phyloP scores from a whole-genome alignment of 495 filamentous ascomycete genomes.

The Podospora pseudopauciseta region DNA sequence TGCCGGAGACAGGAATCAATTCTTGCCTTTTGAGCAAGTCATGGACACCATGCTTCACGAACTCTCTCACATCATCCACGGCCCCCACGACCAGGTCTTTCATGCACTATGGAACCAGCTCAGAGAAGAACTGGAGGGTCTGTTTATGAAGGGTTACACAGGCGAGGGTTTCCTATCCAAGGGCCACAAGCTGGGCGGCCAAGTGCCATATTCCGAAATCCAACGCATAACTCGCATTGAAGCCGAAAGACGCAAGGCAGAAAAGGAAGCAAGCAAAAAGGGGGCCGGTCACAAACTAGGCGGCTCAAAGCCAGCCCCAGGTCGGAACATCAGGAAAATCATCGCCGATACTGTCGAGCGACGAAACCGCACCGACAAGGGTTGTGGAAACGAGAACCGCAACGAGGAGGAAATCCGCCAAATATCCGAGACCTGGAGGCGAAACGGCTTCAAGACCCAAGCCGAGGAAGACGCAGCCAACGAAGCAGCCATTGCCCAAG shows the following conservation, averaged over 20 bases:
- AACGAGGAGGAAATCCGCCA: constrained; percentile 55
- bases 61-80: constrained; percentile 81
- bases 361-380: constrained; percentile 55
- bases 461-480: constrained; percentile 89
- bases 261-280: constrained; percentile 44
- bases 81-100: constrained; percentile 79
- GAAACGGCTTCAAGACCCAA: constrained; percentile 74
- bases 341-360: constrained; percentile 71
- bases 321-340: constrained; percentile 68
- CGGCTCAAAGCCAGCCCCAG: constrained; percentile 55
- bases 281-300: constrained; percentile 69
- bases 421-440: constrained; percentile 62
- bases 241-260: constrained; percentile 65
- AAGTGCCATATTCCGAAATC: constrained; percentile 69
- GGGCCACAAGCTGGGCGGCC: constrained; percentile 65
- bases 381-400: constrained; percentile 70
- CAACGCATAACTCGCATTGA: constrained; percentile 68
- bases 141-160: constrained; percentile 78
- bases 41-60: constrained; percentile 95
- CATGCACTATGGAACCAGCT: constrained; percentile 84
- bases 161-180: constrained; percentile 83
- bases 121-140: constrained; percentile 74
- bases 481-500: constrained; percentile 82
- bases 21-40: constrained; percentile 74
- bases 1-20: constrained; percentile 67